These are phyloP conservation scores for Phytophthora sp. DNA, from an alignment of 352 stramenopile genomes.

Conservation along the genomic window DNA sequence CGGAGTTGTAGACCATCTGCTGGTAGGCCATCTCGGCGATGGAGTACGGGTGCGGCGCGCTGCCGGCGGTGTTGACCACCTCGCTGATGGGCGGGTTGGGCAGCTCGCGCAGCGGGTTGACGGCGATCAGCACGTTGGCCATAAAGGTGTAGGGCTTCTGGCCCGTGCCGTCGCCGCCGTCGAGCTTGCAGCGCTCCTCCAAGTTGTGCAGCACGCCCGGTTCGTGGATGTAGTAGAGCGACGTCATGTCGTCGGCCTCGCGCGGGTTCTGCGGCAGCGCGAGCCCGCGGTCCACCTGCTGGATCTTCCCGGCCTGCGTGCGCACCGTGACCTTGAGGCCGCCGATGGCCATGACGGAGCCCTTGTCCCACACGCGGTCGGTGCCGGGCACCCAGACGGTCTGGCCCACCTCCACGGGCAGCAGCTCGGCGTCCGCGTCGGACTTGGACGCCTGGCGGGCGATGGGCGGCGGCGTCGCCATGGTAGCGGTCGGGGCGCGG, in stretches of 20 bases:
- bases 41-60: slow-evolving; percentile 83
- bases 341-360: slow-evolving; percentile 84
- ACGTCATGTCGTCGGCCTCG: slow-evolving; percentile 93
- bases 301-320: slow-evolving; percentile 83
- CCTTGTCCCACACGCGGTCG: slow-evolving; percentile 82
- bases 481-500: slow-evolving; percentile 19
- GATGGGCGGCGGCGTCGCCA: slow-evolving; percentile 75
- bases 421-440: slow-evolving; percentile 66
- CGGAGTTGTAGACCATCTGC: slow-evolving; percentile 92
- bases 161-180: slow-evolving; percentile 64
- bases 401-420: slow-evolving; percentile 78
- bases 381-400: slow-evolving; percentile 77
- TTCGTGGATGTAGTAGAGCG: slow-evolving; percentile 96
- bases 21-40: slow-evolving; percentile 92
- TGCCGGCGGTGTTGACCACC: slow-evolving; percentile 75
- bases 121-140: slow-evolving; percentile 92
- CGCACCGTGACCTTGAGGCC: slow-evolving; percentile 88
- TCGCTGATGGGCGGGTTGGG: slow-evolving; percentile 81
- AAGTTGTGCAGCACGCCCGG: slow-evolving; percentile 96
- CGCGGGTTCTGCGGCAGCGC: slow-evolving; percentile 81
- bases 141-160: slow-evolving; percentile 94
- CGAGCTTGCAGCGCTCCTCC: slow-evolving; percentile 89
- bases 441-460: slow-evolving; percentile 73
- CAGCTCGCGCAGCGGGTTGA: slow-evolving; percentile 90
- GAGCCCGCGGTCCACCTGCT: slow-evolving; percentile 82